phyloP scores from a whole-genome alignment of 345 rosid genomes.

The Camelina laxa region DNA sequence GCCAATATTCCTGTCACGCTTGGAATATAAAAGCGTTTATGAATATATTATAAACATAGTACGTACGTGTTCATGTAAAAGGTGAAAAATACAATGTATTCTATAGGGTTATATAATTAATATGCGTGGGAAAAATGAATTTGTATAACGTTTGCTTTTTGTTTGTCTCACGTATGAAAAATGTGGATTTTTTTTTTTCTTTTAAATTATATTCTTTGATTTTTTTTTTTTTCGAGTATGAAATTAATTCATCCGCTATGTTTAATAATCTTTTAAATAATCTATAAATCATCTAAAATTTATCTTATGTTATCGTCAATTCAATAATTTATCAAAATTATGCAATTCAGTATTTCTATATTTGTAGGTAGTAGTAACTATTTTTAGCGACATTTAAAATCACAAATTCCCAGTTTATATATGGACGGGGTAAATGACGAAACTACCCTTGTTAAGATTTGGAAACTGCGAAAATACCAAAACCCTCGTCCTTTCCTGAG shows the following conservation, averaged over 20 bases:
- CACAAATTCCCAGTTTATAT: neutral
- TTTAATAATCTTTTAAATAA: slow-evolving; percentile 3
- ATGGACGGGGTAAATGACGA: neutral
- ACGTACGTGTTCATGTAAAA: slow-evolving; percentile 38
- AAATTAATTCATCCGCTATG: neutral
- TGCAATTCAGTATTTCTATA: neutral
- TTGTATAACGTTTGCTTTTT: slow-evolving; percentile 32
- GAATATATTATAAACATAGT: neutral
- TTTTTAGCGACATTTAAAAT: too few relatives aligned
- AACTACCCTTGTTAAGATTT: neutral
- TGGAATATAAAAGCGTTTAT: slow-evolving; percentile 44
- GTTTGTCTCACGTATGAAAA: slow-evolving; percentile 30
- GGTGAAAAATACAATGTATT: slow-evolving; percentile 33
- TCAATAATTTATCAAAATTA: neutral
- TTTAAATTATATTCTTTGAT: neutral
- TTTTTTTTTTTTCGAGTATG: neutral
- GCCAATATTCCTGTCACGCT: slow-evolving; percentile 51
- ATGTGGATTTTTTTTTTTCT: neutral
- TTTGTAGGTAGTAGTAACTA: too few relatives aligned
- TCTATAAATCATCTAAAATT: neutral
- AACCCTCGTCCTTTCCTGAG: neutral
- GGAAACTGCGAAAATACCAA: slow-evolving; percentile 21
- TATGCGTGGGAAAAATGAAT: slow-evolving; percentile 17
- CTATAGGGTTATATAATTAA: slow-evolving; percentile 10
- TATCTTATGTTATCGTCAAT: neutral